These are phyloP conservation scores for Rosa multiflora DNA, from an alignment of 306 rosid genomes.

Conservation along the genomic window DNA sequence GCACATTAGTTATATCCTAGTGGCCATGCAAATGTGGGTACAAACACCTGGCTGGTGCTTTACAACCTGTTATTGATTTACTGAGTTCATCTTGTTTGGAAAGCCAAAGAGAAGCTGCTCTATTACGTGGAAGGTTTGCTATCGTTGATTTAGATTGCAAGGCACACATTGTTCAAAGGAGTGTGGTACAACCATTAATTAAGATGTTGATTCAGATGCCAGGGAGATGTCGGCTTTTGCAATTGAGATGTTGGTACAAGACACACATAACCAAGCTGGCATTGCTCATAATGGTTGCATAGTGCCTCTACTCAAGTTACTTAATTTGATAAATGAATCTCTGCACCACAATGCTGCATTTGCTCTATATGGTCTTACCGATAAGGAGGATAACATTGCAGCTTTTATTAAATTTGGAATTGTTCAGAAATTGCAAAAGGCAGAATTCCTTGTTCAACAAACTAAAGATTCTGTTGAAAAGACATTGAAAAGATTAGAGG, in stretches of 20 bases:
- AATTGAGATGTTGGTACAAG: slow-evolving; percentile 45
- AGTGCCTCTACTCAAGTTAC: slow-evolving; percentile 55
- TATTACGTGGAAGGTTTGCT: no score
- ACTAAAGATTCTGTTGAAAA: slow-evolving; percentile 83
- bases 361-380: slow-evolving; percentile 72
- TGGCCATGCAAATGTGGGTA: no score
- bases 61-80: no score
- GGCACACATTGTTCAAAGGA: no score
- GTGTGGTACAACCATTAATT: slow-evolving; percentile 34
- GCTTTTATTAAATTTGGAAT: slow-evolving; percentile 66
- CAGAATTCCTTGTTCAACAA: slow-evolving; percentile 75
- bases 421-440: slow-evolving; percentile 73
- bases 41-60: no score
- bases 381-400: slow-evolving; percentile 87
- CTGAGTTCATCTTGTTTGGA: no score
- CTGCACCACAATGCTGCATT: slow-evolving; percentile 64
- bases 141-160: no score
- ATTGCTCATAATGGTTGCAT: slow-evolving; percentile 78
- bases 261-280: slow-evolving; percentile 85
- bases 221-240: slow-evolving; percentile 43
- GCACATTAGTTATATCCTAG: no score
- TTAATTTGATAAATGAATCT: slow-evolving; percentile 42
- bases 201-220: slow-evolving; percentile 33
- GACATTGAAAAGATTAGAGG: slow-evolving; percentile 78
- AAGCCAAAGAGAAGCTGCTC: no score